phyloP scores from a whole-genome alignment of 2,329 filamentous ascomycete species.

The Colletotrichum siamense region DNA sequence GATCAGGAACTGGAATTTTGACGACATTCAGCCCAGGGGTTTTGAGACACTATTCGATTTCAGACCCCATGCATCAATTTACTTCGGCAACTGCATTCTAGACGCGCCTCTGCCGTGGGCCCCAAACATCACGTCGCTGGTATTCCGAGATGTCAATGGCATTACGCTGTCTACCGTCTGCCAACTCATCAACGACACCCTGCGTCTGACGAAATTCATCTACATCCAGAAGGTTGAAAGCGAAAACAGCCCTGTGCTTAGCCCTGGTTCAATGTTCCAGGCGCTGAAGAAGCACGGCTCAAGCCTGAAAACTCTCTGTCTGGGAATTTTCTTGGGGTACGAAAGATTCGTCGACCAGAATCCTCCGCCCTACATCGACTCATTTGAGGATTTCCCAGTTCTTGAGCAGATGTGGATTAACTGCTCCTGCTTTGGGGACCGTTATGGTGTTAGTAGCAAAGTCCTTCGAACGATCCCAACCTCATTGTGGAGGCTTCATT shows the following conservation, averaged over 20 bases:
- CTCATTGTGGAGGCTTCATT: not conserved
- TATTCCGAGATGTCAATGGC: not conserved
- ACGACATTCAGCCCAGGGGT: accelerated
- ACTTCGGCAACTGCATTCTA: not conserved
- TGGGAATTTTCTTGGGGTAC: accelerated
- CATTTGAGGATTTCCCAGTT: accelerated
- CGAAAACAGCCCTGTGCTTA: not conserved
- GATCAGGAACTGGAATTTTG: not conserved
- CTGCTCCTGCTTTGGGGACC: not conserved
- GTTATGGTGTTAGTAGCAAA: not conserved
- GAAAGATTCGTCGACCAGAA: accelerated
- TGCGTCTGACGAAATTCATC: not conserved
- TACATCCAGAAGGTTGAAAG: accelerated
- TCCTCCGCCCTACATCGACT: not conserved
- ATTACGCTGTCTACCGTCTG: not conserved
- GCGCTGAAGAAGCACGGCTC: not conserved
- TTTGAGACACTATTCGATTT: not conserved
- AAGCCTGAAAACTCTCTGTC: not conserved
- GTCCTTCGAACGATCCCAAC: not conserved
- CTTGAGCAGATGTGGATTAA: not conserved
- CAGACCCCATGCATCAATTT: not conserved
- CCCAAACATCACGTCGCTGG: not conserved
- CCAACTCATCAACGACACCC: not conserved
- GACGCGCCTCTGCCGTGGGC: not conserved
- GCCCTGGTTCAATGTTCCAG: not conserved